These are phyloP conservation scores for Bryoerythrophyllum caledonicum DNA, from an alignment of 225 moss, liverwort and hornwort genomes.

Conservation along the genomic window DNA sequence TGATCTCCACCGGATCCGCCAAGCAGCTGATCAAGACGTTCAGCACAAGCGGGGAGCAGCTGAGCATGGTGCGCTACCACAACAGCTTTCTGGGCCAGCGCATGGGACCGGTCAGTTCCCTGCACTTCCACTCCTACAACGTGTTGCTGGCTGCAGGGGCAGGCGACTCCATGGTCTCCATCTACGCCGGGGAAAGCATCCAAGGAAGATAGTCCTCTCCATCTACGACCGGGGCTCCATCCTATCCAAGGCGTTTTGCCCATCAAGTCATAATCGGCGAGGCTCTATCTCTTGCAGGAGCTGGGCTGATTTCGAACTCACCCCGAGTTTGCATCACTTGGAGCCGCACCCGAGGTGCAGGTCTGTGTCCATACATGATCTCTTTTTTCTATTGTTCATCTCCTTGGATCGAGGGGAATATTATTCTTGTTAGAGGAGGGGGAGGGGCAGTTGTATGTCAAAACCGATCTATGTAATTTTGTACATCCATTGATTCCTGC, in stretches of 20 bases:
- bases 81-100: conserved; percentile 73
- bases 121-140: conserved; percentile 74
- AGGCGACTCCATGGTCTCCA: conserved; percentile 71
- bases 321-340: too few species aligned
- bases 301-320: too few species aligned
- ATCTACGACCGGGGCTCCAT: conserved; percentile 4
- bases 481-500: conserved; percentile 48
- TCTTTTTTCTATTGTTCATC: conserved; percentile 23
- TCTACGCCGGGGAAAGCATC: conserved; percentile 69
- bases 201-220: conserved; percentile 40
- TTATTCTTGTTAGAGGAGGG: conserved; percentile 20
- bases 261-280: conserved; percentile 14
- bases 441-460: conserved; percentile 17
- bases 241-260: background rate
- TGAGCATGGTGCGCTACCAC: conserved; percentile 73
- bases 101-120: conserved; percentile 76
- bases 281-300: background rate
- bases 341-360: conserved; percentile 33
- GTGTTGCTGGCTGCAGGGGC: conserved; percentile 79
- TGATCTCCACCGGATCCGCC: conserved; percentile 73
- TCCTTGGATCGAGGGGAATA: conserved; percentile 18
- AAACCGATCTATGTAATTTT: conserved; percentile 32
- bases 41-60: conserved; percentile 67
- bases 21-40: conserved; percentile 78
- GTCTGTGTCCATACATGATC: conserved; percentile 35